Base-by-base conservation (phyloP, 805 yeast genomes). In the Candida verbasci region DNA sequence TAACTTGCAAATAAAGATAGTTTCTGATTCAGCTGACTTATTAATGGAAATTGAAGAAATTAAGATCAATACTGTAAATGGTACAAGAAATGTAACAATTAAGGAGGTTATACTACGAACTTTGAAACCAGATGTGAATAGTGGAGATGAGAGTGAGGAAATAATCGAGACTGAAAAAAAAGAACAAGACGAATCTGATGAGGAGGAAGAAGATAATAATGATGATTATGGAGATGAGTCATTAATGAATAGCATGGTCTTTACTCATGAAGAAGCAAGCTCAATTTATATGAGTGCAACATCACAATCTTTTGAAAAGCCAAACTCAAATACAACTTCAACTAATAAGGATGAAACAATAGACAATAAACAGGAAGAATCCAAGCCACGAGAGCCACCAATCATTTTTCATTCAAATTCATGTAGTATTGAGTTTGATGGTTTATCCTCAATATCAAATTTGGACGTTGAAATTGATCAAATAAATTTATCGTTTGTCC, bases 221-320 rank as follows among this genome's bases (percentile, higher is more conserved):
- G 43, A 39, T 17, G 62, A 52, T 10, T 64, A 63, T 16, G 65
- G 55, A n/a, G 62, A 62, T 23, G 69, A 62, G 20, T 67, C 75
- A n/a, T 50, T 80, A 39, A 54, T 70, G 53, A 72, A 70, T 24
- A 80, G 87, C 47, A 71, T 76, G 60, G 63, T 79, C 24, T 81
- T 80, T 50, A 78, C 91, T 1, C 81, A 76, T 37, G 78, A 74
- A 34, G 83, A 81, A 38, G 82, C 86, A 1, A 70, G 78, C 31
- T 79, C 88, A 3, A 70, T 86, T 14, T 86, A 84, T 52, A 78
- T 85, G 89, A 85, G 94, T 56, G 94, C 95, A 2, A 66, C 82
- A 9, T 78, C 86, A 0, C 70, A 73, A 34, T 52, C 76, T 2
- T 60, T 70, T 33, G 53, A 46, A 37, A 46, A 46, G 22, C 28